Percentiles rank a stretch among this genome's conserved stretches.
phyloP scores from a whole-genome alignment of 192 early-diverging fungal genomes.

The Spinellus fusiger region DNA sequence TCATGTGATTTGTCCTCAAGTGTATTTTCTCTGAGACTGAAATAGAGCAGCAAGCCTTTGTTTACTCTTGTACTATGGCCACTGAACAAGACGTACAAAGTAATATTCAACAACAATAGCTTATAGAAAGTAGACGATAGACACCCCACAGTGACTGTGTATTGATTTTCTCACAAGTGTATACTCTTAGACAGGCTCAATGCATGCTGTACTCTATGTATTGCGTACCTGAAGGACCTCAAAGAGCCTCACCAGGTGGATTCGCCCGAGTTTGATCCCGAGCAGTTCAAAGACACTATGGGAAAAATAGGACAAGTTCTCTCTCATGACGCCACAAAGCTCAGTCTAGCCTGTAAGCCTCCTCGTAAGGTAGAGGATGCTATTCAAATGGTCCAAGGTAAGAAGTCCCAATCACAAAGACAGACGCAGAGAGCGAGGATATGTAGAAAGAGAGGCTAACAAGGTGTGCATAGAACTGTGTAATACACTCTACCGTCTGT shows the following conservation, averaged over 20 bases:
- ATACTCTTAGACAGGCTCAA: conserved; percentile 1
- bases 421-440: not conserved
- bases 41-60: too few species aligned
- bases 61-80: not conserved
- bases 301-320: conserved; percentile 20
- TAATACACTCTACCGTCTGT: conserved; percentile 18
- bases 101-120: conserved; percentile 1
- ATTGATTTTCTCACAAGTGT: not conserved
- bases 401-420: not conserved
- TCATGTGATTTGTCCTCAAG: too few species aligned
- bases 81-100: conserved; percentile 14
- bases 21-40: too few species aligned
- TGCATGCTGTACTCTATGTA: conserved; percentile 12
- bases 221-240: conserved; percentile 6
- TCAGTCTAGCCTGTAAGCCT: conserved; percentile 29
- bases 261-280: conserved; percentile 9
- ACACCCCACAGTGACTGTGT: too few species aligned
- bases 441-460: not conserved
- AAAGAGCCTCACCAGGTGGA: not conserved
- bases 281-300: conserved; percentile 18
- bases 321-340: conserved; percentile 28
- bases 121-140: not conserved
- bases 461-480: conserved; percentile 2
- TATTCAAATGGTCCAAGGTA: conserved; percentile 22
- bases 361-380: conserved; percentile 20